Conservation (phyloP, 805 yeast genomes). For the Kodamaea neixiangensis region DNA sequence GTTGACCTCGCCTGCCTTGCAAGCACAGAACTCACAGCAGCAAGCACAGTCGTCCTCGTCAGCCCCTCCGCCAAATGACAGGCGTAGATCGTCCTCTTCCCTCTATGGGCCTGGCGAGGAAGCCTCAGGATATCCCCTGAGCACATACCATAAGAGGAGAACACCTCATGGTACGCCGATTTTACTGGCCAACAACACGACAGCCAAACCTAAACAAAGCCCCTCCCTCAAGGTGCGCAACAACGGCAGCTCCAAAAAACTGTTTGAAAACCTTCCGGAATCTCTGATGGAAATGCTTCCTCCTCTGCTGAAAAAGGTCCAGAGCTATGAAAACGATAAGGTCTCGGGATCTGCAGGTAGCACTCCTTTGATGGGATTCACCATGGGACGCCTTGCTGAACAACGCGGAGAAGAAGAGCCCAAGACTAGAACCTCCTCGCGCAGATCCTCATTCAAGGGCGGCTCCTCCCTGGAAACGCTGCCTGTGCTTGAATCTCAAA, state of each 20-base stretch:
- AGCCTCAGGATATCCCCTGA: conserved; percentile 7
- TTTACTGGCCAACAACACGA: conserved; percentile 26
- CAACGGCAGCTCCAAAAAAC: neutral
- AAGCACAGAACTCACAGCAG: conserved; percentile 37
- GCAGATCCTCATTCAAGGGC: conserved; percentile 9
- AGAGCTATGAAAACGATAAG: conserved; percentile 18
- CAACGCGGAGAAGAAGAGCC: conserved; percentile 17
- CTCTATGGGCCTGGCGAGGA: conserved; percentile 23
- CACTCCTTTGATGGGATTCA: conserved; percentile 48
- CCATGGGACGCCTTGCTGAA: conserved; percentile 47
- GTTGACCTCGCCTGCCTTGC: conserved; percentile 68
- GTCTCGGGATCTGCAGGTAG: conserved; percentile 11
- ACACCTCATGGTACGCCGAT: conserved; percentile 49
- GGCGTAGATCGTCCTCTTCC: conserved; percentile 35
- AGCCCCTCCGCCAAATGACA: conserved; percentile 20
- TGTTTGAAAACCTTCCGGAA: conserved; percentile 34
- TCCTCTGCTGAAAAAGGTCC: conserved; percentile 34
- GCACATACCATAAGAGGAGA: conserved; percentile 31
- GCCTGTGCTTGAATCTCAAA: conserved; percentile 10
- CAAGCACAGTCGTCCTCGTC: conserved; percentile 18
- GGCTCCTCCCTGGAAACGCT: conserved; percentile 16
- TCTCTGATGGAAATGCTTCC: conserved; percentile 36
- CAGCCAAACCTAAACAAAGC: conserved; percentile 8
- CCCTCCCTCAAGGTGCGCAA: conserved; percentile 11
- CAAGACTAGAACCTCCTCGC: conserved; percentile 1